A percentile compares a stretch with the other conserved stretches of the same genome.
Conservation (phyloP, 768 basidiomycete species). For the Suillus subaureus region DNA sequence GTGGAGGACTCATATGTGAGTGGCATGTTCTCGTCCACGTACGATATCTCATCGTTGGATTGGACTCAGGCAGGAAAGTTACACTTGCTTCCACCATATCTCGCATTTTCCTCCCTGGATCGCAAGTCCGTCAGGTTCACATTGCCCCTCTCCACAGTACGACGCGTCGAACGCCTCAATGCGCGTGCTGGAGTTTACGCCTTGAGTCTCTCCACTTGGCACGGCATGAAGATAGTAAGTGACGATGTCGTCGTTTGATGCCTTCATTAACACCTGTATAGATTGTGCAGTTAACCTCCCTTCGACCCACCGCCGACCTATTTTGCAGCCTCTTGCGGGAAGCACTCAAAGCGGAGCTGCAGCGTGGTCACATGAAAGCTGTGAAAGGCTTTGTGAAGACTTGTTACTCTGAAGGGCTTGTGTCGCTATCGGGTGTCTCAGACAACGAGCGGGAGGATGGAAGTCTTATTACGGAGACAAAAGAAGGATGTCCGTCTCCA, state of each 20-base stretch:
- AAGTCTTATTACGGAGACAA: slow-evolving; percentile 56
- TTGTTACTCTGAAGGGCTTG: slow-evolving; percentile 91
- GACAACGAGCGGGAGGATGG: slow-evolving; percentile 74
- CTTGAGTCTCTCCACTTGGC: slow-evolving; percentile 92
- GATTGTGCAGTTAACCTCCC: slow-evolving; percentile 92
- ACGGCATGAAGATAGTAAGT: slow-evolving; percentile 86
- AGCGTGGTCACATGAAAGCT: slow-evolving; percentile 89
- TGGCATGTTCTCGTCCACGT: slow-evolving; percentile 22
- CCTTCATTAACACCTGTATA: slow-evolving; percentile 26
- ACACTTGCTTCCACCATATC: slow-evolving; percentile 84
- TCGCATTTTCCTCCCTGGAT: slow-evolving; percentile 89
- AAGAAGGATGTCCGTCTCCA: slow-evolving; percentile 45
- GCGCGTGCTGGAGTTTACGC: slow-evolving; percentile 95
- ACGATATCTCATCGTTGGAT: slow-evolving; percentile 7
- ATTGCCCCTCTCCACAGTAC: slow-evolving; percentile 87
- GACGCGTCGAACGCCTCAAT: slow-evolving; percentile 92
- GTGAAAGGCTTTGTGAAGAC: slow-evolving; percentile 91
- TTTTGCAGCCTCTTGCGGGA: slow-evolving; percentile 91
- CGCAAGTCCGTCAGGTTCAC: slow-evolving; percentile 91
- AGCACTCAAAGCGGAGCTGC: slow-evolving; percentile 85
- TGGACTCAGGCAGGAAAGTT: slow-evolving; percentile 82
- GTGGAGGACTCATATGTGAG: slow-evolving; percentile 92
- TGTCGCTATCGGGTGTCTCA: slow-evolving; percentile 57
- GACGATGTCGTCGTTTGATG: background rate
- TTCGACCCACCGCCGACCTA: slow-evolving; percentile 89